phyloP scores from a whole-genome alignment of 495 filamentous ascomycete species.

The Talaromyces proteolyticus region DNA sequence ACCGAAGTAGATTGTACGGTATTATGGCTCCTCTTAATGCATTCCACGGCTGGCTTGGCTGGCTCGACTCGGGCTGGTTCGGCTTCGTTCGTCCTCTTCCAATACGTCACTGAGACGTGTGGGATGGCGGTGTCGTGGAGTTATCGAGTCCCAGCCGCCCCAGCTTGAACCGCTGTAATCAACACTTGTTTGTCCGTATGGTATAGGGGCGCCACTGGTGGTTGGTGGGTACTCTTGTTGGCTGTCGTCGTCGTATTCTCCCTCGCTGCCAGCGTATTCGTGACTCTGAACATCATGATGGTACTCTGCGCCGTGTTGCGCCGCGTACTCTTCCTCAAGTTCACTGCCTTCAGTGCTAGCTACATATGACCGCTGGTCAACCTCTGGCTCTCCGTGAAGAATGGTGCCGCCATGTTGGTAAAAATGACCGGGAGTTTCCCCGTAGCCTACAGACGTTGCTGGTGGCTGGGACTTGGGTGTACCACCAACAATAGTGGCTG shows the following conservation, averaged over 20 bases:
- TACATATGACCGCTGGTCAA: conserved; percentile 47
- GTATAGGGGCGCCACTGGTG: conserved; percentile 23
- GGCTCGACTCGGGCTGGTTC: conserved; percentile 52
- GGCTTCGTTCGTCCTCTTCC: conserved; percentile 56
- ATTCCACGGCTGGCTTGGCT: conserved; percentile 38
- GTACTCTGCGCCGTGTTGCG: conserved; percentile 39
- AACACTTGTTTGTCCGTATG: conserved; percentile 23
- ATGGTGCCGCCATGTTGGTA: conserved; percentile 39
- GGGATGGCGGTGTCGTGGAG: conserved; percentile 90
- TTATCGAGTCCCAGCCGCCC: conserved; percentile 69
- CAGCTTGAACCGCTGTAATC: conserved; percentile 62
- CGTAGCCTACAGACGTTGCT: conserved; percentile 6
- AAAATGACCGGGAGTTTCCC: conserved; percentile 23
- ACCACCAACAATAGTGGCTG: conserved; percentile 10
- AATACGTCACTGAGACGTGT: conserved; percentile 91
- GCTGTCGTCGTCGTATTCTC: conserved; percentile 47
- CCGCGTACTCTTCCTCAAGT: conserved; percentile 51
- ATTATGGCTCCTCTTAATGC: conserved; percentile 20
- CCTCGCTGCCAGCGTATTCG: conserved; percentile 46
- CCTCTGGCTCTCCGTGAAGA: conserved; percentile 32
- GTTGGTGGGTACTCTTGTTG: conserved; percentile 37
- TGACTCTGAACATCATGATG: conserved; percentile 38
- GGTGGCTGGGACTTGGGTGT: conserved; percentile 13
- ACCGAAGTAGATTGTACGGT: not conserved
- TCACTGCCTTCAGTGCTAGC: conserved; percentile 43